phyloP scores from a whole-genome alignment of 306 rosid species.

The Begonia loranthoides region DNA sequence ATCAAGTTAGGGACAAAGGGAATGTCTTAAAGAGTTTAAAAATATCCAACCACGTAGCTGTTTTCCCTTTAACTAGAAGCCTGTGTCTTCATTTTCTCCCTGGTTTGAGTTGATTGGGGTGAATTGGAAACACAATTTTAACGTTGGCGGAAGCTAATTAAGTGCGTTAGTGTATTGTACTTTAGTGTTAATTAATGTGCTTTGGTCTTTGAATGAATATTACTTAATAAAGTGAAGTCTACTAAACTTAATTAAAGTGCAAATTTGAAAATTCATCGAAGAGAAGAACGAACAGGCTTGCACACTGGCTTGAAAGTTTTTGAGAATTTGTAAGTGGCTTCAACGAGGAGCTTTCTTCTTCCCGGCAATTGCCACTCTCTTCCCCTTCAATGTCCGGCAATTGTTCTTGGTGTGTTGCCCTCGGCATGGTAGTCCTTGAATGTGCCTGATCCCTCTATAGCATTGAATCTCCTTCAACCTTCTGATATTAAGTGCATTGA shows the following conservation, averaged over 20 bases:
- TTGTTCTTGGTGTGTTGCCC: constrained; percentile 93
- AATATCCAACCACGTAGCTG: too few species aligned
- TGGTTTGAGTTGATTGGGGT: constrained; percentile 7
- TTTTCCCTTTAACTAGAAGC: neutral
- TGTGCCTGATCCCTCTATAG: constrained; percentile 81
- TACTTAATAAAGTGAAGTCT: too few species aligned
- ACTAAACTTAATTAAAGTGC: too few species aligned
- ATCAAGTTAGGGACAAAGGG: too few species aligned
- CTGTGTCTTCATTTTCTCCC: constrained; percentile 19
- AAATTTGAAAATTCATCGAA: too few species aligned
- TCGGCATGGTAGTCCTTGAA: constrained; percentile 84
- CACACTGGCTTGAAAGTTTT: too few species aligned
- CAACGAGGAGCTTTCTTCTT: constrained; percentile 60
- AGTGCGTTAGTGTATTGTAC: too few species aligned
- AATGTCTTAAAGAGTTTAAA: too few species aligned
- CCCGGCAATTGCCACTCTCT: constrained; percentile 74
- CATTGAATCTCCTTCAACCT: constrained; percentile 90
- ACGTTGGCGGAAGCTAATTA: too few species aligned
- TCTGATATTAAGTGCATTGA: constrained; percentile 73
- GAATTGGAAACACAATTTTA: constrained; percentile 19
- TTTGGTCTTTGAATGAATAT: too few species aligned
- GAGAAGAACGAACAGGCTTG: too few species aligned
- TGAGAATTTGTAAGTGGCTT: neutral
- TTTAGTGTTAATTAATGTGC: too few species aligned
- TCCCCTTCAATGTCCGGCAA: constrained; percentile 90